Base-by-base conservation (phyloP, 2,329 filamentous ascomycete species). In the Xylaria sp. region DNA sequence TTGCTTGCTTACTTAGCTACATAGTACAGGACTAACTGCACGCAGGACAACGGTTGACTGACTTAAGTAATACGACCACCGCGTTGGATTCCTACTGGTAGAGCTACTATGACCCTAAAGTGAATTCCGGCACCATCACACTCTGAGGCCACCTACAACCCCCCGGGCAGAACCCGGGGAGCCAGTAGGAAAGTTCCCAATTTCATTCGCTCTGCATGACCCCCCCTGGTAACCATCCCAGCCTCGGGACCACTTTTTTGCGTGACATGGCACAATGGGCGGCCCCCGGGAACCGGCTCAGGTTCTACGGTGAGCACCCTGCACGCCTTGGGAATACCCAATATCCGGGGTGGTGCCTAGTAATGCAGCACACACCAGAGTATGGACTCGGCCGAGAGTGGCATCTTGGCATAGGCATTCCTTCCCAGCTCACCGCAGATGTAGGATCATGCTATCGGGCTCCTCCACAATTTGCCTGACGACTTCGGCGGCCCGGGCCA, bases 401-500 rank as follows among this genome's bases (percentile, higher is more conserved):
- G 54, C 4, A 41, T 18, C 23, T 49, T 20, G 58, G 61, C 51
- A 43, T 31, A 46, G 15, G 15, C 41, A 46, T 18, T n/a, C 41
- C 18, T 57, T 63, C 23, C 60, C 51, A 51, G 56, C 67, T 84
- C 85, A 97, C 81, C 90, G 86, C 79, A 98, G 81, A 79, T 92
- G 91, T 80, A 97, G 86, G 72, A 98, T 84, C 94, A 98, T 97
- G 66, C 87, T 86, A 78, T 94, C 94, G 4, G 95, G 93, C 77
- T 93, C 89, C 83, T 98, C 94, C 48, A 98, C 87, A 74, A 92
- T 89, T 61, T 85, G 85, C 75, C 90, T 89, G 25, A 98, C 92
- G 71, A 91, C 87, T 76, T 94, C 94, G 13, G 94, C 94, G 79
- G 95, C 95, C 73, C 94, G 88, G 23, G 96, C 96, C 88, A 97